Conservation (phyloP, 208 protist species). For the Trypanosoma avium region DNA sequence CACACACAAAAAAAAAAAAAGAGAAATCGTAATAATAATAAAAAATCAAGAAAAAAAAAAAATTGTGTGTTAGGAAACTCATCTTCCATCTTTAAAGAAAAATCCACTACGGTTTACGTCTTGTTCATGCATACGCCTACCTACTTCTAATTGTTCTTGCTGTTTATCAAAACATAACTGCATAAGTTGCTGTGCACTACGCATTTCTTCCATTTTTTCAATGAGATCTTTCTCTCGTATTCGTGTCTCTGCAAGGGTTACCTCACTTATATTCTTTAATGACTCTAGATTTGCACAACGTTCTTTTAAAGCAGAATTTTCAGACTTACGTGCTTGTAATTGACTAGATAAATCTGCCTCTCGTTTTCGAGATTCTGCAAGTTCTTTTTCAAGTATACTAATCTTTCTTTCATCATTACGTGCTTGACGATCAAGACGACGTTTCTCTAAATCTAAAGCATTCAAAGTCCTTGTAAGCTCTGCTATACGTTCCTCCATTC, state of each 20-base stretch:
- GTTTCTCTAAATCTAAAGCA: constrained; percentile 30
- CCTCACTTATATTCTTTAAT: constrained; percentile 77
- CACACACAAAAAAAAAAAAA: constrained; percentile 14
- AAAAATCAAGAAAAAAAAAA: neutral
- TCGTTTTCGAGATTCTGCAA: constrained; percentile 39
- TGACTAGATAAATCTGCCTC: constrained; percentile 53
- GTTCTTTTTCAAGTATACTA: constrained; percentile 41
- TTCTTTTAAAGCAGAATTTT: constrained; percentile 71
- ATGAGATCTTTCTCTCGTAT: constrained; percentile 64
- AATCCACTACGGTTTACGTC: constrained; percentile 23
- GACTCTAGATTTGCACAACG: constrained; percentile 83
- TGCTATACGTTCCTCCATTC: constrained; percentile 40
- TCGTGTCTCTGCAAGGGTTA: constrained; percentile 62
- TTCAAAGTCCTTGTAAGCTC: constrained; percentile 37
- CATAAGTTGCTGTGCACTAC: constrained; percentile 79
- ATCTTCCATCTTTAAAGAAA: constrained; percentile 7
- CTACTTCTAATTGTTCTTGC: constrained; percentile 84
- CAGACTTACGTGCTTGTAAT: constrained; percentile 59
- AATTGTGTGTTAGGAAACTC: neutral
- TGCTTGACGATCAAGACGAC: constrained; percentile 44
- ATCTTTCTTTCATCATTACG: constrained; percentile 35
- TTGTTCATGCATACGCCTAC: constrained; percentile 60
- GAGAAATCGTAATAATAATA: neutral
- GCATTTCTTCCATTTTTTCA: constrained; percentile 79
- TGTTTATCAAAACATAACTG: constrained; percentile 91